These are phyloP conservation scores for Aspergillus novoparasiticus DNA, from an alignment of 2,329 filamentous ascomycete genomes.

Conservation along the genomic window DNA sequence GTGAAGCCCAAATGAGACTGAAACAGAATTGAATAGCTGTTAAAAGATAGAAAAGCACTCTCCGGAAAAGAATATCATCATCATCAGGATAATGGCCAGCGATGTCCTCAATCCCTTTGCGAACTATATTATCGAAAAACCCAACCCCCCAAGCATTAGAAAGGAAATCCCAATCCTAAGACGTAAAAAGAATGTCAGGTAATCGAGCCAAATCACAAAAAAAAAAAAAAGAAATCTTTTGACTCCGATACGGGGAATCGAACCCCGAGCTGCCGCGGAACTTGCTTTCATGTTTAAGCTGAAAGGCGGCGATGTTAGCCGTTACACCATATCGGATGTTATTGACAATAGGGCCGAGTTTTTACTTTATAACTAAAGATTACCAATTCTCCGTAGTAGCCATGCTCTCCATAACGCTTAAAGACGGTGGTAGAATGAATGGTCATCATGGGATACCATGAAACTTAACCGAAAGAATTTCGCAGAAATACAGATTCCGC, in stretches of 20 bases:
- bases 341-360: fast-evolving
- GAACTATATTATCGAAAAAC: neutral
- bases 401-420: too few relatives aligned
- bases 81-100: too few relatives aligned
- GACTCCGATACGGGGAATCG: conserved; percentile 17
- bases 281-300: neutral
- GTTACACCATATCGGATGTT: conserved; percentile 17
- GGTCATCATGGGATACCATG: too few relatives aligned
- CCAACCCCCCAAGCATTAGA: neutral
- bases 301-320: conserved; percentile 16
- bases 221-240: neutral
- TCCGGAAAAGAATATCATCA: too few relatives aligned
- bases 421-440: too few relatives aligned
- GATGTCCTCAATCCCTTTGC: neutral
- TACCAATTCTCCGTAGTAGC: too few relatives aligned
- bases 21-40: neutral
- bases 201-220: neutral
- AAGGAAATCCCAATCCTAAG: neutral
- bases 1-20: neutral
- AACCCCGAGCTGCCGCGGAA: conserved; percentile 15
- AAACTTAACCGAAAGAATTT: too few relatives aligned
- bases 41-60: neutral
- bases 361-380: too few relatives aligned
- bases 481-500: too few relatives aligned
- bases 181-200: too few relatives aligned